Evolutionary conservation across 257 asterid species (phyloP).

Genomic region (Apocynum venetum): DNA sequence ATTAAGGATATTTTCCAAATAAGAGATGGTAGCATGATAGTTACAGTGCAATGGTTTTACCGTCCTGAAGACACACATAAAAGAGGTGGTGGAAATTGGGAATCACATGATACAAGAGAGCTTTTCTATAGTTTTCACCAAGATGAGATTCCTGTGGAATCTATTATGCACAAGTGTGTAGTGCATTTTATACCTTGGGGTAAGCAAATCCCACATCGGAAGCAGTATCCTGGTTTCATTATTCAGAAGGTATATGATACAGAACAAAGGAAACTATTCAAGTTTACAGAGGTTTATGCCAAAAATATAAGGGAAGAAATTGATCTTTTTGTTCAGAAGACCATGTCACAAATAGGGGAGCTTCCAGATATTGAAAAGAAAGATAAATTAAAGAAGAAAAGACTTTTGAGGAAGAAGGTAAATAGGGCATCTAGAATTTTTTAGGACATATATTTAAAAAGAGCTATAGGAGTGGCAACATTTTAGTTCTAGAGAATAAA

Average conservation of each 20-base stretch:
- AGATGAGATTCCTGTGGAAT: slow-evolving; percentile 79
- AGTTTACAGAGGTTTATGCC: slow-evolving; percentile 69
- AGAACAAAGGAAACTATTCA: slow-evolving; percentile 53
- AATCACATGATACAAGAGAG: slow-evolving; percentile 58
- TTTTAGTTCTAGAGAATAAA: too few species aligned
- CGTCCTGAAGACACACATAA: slow-evolving; percentile 84
- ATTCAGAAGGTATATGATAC: slow-evolving; percentile 80
- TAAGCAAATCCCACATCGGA: slow-evolving; percentile 65
- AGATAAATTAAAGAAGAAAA: slow-evolving; percentile 50
- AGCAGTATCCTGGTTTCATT: slow-evolving; percentile 77
- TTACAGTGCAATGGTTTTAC: slow-evolving; percentile 84
- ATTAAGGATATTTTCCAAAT: slow-evolving; percentile 69
- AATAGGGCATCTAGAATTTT: slow-evolving; percentile 46
- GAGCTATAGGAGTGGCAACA: too few species aligned
- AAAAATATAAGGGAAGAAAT: slow-evolving; percentile 63
- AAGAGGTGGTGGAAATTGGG: slow-evolving; percentile 65
- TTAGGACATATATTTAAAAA: neutral
- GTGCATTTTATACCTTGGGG: slow-evolving; percentile 74
- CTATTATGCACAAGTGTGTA: slow-evolving; percentile 82
- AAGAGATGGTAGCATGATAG: slow-evolving; percentile 40
- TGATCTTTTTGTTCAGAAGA: slow-evolving; percentile 67
- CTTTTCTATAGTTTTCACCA: slow-evolving; percentile 76
- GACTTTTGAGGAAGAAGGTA: slow-evolving; percentile 46
- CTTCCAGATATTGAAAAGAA: slow-evolving; percentile 68
- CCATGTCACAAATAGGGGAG: slow-evolving; percentile 55